phyloP scores from a whole-genome alignment of 2,329 filamentous ascomycete genomes.

The Fusarium poae region DNA sequence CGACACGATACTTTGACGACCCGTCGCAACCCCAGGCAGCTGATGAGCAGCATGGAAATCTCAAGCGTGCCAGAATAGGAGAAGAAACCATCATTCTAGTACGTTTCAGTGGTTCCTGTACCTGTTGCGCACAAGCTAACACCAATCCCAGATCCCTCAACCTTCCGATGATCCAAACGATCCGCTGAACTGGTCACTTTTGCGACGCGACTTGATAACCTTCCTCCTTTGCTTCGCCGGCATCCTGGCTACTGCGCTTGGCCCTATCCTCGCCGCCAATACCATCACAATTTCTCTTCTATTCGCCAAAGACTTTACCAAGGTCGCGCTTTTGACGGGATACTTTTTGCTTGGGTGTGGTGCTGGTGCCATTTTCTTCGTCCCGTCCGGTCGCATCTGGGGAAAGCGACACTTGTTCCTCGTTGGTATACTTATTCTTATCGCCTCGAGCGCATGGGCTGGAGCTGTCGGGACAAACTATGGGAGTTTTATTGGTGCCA shows the following conservation, averaged over 20 bases:
- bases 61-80: constrained; percentile 81
- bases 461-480: constrained; percentile 77
- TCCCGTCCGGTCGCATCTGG: constrained; percentile 89
- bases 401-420: constrained; percentile 92
- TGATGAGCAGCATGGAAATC: constrained; percentile 56
- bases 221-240: constrained; percentile 81
- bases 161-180: constrained; percentile 93
- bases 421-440: constrained; percentile 78
- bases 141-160: constrained; percentile 71
- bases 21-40: constrained; percentile 62
- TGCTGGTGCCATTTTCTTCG: constrained; percentile 84
- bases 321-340: constrained; percentile 84
- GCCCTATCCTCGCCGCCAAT: constrained; percentile 89
- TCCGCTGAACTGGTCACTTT: constrained; percentile 86
- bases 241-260: constrained; percentile 86
- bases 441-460: constrained; percentile 82
- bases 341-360: constrained; percentile 89
- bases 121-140: constrained; percentile 29
- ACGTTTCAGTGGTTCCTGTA: constrained; percentile 57
- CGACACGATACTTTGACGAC: constrained; percentile 74
- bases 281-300: constrained; percentile 80
- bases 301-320: constrained; percentile 76
- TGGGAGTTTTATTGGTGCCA: constrained; percentile 78
- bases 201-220: constrained; percentile 85
- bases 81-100: constrained; percentile 81